These are phyloP conservation scores for Millerozyma miso DNA, from an alignment of 805 yeast species.

Conservation along the genomic window DNA sequence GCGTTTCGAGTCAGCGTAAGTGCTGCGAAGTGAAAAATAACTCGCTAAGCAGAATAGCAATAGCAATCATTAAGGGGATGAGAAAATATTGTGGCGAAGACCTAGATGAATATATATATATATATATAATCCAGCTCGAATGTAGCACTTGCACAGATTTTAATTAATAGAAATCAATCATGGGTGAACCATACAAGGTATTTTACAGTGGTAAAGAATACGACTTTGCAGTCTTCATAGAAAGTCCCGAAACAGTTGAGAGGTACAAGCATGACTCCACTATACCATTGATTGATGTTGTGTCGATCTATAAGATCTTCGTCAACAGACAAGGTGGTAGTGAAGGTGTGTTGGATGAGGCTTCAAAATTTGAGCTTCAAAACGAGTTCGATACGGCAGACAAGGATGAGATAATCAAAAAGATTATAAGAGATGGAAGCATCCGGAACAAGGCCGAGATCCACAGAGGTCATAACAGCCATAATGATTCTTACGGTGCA, in stretches of 20 bases:
- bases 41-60: too few species aligned
- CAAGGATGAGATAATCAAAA: slow-evolving; percentile 53
- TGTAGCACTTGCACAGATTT: too few species aligned
- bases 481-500: slow-evolving; percentile 45
- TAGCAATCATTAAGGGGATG: background rate
- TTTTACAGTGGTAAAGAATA: slow-evolving; percentile 61
- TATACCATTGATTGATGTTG: slow-evolving; percentile 57
- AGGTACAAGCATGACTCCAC: slow-evolving; percentile 48
- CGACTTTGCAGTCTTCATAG: slow-evolving; percentile 66
- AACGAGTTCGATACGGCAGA: slow-evolving; percentile 64
- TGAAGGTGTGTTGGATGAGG: slow-evolving; percentile 69
- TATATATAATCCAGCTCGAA: too few species aligned
- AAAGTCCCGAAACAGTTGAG: slow-evolving; percentile 45
- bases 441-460: slow-evolving; percentile 35
- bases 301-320: slow-evolving; percentile 64
- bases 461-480: slow-evolving; percentile 24
- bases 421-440: slow-evolving; percentile 58
- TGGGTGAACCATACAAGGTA: slow-evolving; percentile 36
- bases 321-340: slow-evolving; percentile 61
- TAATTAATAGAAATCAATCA: background rate
- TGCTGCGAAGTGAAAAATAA: too few species aligned
- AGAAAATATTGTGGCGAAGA: too few species aligned
- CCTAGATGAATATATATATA: too few species aligned
- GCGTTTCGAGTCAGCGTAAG: too few species aligned
- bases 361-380: slow-evolving; percentile 59